phyloP scores from a whole-genome alignment of 768 basidiomycete species.

The Agrocybe praecox region DNA sequence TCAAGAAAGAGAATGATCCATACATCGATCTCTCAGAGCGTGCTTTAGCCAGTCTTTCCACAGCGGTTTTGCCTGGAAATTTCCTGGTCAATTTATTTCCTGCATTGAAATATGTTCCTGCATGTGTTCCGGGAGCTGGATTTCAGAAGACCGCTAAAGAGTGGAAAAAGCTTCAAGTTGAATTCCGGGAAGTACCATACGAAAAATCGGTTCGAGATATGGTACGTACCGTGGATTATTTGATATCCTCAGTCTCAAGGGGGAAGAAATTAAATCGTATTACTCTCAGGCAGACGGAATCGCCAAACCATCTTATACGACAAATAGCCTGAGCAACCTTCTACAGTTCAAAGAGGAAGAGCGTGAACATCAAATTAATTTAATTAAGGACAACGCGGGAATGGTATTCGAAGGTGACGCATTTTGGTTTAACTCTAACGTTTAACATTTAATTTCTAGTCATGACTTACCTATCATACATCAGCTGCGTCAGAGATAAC shows the following conservation, averaged over 20 bases:
- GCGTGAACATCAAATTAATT: slow-evolving; percentile 16
- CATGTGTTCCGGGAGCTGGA: slow-evolving; percentile 60
- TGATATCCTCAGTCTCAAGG: neutral
- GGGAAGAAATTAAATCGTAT: neutral
- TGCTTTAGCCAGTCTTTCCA: slow-evolving; percentile 32
- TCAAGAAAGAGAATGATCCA: slow-evolving; percentile 41
- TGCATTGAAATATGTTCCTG: slow-evolving; percentile 46
- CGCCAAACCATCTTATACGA: slow-evolving; percentile 23
- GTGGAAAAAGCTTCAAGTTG: slow-evolving; percentile 42
- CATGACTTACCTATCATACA: too few relatives aligned
- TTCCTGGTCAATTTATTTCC: slow-evolving; percentile 49
- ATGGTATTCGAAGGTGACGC: slow-evolving; percentile 33
- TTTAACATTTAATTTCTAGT: too few relatives aligned
- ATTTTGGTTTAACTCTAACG: too few relatives aligned
- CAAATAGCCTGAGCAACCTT: slow-evolving; percentile 19
- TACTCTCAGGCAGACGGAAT: slow-evolving; percentile 18
- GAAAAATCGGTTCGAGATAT: slow-evolving; percentile 24
- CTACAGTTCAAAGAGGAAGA: slow-evolving; percentile 16
- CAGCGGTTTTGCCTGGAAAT: slow-evolving; percentile 39
- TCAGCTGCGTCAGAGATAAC: slow-evolving; percentile 32
- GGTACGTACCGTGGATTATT: slow-evolving; percentile 17
- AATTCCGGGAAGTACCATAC: slow-evolving; percentile 41
- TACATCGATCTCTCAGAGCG: slow-evolving; percentile 42
- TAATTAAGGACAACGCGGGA: slow-evolving; percentile 41
- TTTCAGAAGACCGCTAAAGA: slow-evolving; percentile 53